Base-by-base conservation (phyloP, 192 early-diverging fungal genomes). In the Backusella circina region DNA sequence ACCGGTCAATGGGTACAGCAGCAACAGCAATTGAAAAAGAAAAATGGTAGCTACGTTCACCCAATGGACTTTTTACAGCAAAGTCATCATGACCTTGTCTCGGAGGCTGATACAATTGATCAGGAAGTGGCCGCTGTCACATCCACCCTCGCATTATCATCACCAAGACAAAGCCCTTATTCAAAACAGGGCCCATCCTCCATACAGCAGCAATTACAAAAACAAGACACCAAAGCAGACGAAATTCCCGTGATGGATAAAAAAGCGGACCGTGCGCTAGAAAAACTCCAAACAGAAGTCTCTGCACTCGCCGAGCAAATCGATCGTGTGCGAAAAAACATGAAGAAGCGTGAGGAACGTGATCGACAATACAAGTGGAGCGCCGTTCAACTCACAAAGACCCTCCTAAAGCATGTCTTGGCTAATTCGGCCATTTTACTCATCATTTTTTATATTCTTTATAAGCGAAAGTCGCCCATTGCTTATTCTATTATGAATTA, bases 221-320 rank as follows among this genome's bases (percentile, higher is more conserved):
- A 30, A 67, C 12, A 68, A 6, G 26, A 61, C 9, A 23, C 26
- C 21, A 23, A 61, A 26, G 26, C n/a, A 2, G 54, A 61, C 26
- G 54, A 61, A 23, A 13, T 13, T 33, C 21, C 64, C 30, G 35
- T 38, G 5, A 65, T 65, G 8, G 64, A 75, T 31, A 10, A 31
- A 51, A 37, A 23, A 67, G 70, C 18, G 66, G 72, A 72, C 13
- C 37, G 76, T 16, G 76, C 76, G 6, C 31, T 78, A 26, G 76
- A 78, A 23, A 78, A 65, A 4, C 35, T 78, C n/a, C 76, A 78
- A 36, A 78, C 76, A 8, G 71, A 78, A 18, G 76, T 78, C 1
- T 61, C 76, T 7, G 76, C 65, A 7, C 26, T 78, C 15, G 67
- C 76, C 2, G 76, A 78, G 16, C 76, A 78, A 38, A 51, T 78